Evolutionary conservation across 805 yeast species (phyloP), one percentile per base, ranked within the genome.

Genomic region (Hemisphaericaspora nanyangensis): DNA sequence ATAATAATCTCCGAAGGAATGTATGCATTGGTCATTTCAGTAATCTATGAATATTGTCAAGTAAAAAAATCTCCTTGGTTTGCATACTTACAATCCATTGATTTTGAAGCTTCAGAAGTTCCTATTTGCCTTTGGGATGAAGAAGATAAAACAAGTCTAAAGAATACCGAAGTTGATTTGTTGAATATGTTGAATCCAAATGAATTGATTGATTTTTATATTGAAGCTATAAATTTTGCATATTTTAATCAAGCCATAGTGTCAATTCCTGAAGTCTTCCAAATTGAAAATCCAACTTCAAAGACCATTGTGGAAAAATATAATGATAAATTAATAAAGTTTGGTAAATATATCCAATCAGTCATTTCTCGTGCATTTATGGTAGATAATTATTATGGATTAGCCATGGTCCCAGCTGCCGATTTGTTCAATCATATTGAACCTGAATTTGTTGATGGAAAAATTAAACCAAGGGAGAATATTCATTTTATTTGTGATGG

Each of bases 391-490:
- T 89, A 60, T 54, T 87, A 83, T 50, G 85, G 80, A 24, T 68
- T 82, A 22, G 87, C 85, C 0, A 63, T 91, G 35, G 95, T 90
- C 17, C 96, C 97, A 0, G 86, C 89, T 12, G 97, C 96, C 0
- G 96, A 90, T 60, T 63, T 91, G 26, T 87, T 89, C 62, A 90
- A 90, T 49, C 96, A 89, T 54, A 56, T 64, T 30, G 57, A 70
- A 5, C 71, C 79, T 59, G 26, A 38, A 5, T 17, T 48, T 5
- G 37, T 34, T 3, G 40, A 42, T 10, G 52, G 40, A 13, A 40
- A 42, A 5, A 34, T 52, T 2, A 39, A 46, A 17, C 50, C 43
- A 1, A 52, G 61, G 5, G 89, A 85, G 44, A 70, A 76, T 48
- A 88, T 81, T 7, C 82, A 80, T 58, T 86, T 88, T 53, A 84